These are phyloP conservation scores for Neurospora terricola DNA, from an alignment of 495 filamentous ascomycete genomes.

Conservation along the genomic window DNA sequence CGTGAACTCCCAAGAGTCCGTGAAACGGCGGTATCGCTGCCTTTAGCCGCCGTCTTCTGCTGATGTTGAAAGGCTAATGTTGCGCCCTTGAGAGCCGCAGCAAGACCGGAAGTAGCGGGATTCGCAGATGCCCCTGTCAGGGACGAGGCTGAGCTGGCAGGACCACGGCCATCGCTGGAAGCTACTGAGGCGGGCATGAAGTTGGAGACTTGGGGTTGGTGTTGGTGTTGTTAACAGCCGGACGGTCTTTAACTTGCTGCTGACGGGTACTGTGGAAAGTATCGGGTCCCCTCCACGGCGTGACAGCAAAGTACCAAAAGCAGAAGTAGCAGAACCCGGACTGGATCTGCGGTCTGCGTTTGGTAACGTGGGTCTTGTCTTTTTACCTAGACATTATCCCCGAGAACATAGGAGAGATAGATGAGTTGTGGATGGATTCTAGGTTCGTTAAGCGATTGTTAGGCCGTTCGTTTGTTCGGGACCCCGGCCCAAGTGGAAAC, in stretches of 20 bases:
- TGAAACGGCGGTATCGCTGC: conserved; percentile 3
- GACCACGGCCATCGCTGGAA: neutral
- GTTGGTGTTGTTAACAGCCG: neutral
- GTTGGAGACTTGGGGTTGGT: neutral
- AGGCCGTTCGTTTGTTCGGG: neutral
- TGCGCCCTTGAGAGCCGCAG: conserved; percentile 38
- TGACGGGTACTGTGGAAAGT: neutral
- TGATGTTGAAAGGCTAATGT: conserved; percentile 35
- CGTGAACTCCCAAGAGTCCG: neutral
- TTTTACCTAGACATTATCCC: neutral
- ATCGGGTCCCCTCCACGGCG: neutral
- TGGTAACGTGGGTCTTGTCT: neutral
- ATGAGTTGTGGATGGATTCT: neutral
- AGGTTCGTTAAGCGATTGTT: neutral
- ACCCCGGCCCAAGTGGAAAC: neutral
- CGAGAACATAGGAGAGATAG: neutral
- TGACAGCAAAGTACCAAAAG: neutral
- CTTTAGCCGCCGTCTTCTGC: conserved; percentile 2
- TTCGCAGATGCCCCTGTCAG: conserved; percentile 4
- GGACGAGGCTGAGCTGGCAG: neutral
- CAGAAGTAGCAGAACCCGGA: neutral
- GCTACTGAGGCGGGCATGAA: conserved; percentile 1
- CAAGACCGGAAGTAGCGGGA: conserved; percentile 4
- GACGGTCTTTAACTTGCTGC: neutral
- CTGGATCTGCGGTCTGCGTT: neutral